Evolutionary conservation across 805 yeast genomes (phyloP), one percentile per base, ranked within the genome.

Genomic region (Saccharomycopsis fodiens): DNA sequence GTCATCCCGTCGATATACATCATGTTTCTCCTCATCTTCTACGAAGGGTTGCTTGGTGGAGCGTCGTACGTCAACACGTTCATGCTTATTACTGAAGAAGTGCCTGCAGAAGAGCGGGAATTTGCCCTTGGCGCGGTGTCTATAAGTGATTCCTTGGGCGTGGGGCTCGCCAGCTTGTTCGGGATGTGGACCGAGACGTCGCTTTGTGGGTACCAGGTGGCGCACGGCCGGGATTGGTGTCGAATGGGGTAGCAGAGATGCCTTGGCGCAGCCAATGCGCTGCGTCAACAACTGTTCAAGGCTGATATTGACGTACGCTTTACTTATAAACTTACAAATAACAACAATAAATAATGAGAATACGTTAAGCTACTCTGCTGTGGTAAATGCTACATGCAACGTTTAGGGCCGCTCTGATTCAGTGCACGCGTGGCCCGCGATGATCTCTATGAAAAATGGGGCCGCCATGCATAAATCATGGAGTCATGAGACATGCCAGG

Each of bases 21-120:
- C 1, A 57, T 88, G 32, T 69, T 86, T 67, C 6, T 71, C 0
- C 60, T 89, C 25, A 73, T 87, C 4, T 75, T 91, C 49, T 91
- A 85, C 62, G 97, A 91, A 59, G 93, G 97, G 0, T 69, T 93
- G 17, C 68, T 91, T 8, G 98, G 97, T 1, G 97, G 98, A 1
- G 75, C 84, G 2, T 78, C 91, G 15, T 91, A 91, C 59, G 93
- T 87, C 44, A 89, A 91, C 59, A 89, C 97, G 0, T 91, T 85
- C 57, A 68, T 83, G 69, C 68, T 76, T 13, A 89, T 89, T 1
- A 72, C 82, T 31, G 94, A 86, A 48, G 65, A 73, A 0, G 65
- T 73, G 1, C 59, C 69, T 0, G 47, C 69, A 43, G 50, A 66
- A 12, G 74, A 82, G 56, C 67, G 91, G 50, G 89, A 85, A 64